phyloP scores from a whole-genome alignment of 148 eudicot species.

The Chenopodium formosanum region DNA sequence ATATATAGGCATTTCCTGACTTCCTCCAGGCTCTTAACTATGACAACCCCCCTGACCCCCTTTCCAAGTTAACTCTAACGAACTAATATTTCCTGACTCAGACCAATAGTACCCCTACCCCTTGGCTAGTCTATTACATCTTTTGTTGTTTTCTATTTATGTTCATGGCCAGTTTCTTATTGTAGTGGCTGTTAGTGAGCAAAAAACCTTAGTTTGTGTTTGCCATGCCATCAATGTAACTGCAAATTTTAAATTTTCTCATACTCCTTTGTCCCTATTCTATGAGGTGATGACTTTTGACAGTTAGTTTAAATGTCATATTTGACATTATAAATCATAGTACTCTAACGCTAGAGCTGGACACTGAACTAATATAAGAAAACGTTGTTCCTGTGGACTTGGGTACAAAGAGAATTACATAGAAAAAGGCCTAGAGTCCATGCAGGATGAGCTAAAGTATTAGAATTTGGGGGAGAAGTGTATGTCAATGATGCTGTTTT shows the following conservation, averaged over 20 bases:
- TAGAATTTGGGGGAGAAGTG: background rate
- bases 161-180: background rate
- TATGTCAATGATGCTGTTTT: background rate
- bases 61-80: too few species aligned
- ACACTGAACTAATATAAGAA: background rate
- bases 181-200: background rate
- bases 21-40: too few species aligned
- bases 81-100: too few species aligned
- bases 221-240: background rate
- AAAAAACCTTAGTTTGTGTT: background rate
- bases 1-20: too few species aligned
- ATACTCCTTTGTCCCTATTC: background rate
- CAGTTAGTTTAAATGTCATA: background rate
- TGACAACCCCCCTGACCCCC: too few species aligned
- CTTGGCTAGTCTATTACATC: too few species aligned
- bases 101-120: too few species aligned
- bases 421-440: background rate
- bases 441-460: background rate
- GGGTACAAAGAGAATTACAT: too few species aligned
- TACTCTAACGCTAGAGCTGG: too few species aligned
- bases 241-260: background rate
- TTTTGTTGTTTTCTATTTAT: background rate
- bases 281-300: background rate
- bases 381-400: background rate
- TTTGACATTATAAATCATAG: background rate